Evolutionary conservation across 352 stramenopile genomes (phyloP).

Genomic region (Phytophthora pini): DNA sequence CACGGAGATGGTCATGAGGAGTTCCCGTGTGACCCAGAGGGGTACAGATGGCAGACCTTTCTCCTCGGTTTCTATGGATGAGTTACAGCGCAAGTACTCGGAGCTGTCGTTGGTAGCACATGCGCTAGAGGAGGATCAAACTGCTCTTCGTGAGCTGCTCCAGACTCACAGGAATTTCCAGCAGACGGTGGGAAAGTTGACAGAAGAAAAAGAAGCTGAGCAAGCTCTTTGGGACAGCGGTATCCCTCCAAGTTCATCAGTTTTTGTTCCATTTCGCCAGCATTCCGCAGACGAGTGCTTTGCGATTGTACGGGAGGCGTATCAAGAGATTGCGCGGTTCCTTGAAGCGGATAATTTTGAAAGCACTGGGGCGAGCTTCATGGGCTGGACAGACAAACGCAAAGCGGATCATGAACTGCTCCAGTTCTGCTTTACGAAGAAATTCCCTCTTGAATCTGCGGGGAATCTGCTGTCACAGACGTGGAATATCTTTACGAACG

Average conservation of each 20-base stretch:
- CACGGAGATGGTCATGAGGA: slow-evolving; percentile 25
- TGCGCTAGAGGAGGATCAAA: slow-evolving; percentile 48
- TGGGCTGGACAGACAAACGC: slow-evolving; percentile 59
- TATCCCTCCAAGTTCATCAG: slow-evolving; percentile 46
- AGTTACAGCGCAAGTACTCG: slow-evolving; percentile 30
- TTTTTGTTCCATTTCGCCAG: slow-evolving; percentile 26
- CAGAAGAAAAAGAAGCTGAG: slow-evolving; percentile 6
- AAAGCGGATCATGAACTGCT: slow-evolving; percentile 39
- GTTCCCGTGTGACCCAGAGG: not conserved
- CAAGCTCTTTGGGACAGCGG: slow-evolving; percentile 24
- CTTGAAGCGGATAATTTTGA: slow-evolving; percentile 28
- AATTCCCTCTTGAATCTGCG: slow-evolving; percentile 37
- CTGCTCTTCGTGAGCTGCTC: slow-evolving; percentile 26
- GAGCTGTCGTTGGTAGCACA: slow-evolving; percentile 44
- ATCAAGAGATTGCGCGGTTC: slow-evolving; percentile 51
- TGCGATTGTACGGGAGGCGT: slow-evolving; percentile 51
- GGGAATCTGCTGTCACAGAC: slow-evolving; percentile 39
- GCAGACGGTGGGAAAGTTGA: slow-evolving; percentile 17
- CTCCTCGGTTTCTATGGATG: slow-evolving; percentile 1
- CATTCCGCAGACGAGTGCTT: slow-evolving; percentile 36
- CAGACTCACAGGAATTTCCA: slow-evolving; percentile 38
- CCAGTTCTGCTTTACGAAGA: slow-evolving; percentile 50
- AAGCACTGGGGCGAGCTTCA: slow-evolving; percentile 42
- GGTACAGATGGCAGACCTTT: not conserved
- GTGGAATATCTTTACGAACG: slow-evolving; percentile 51